Base-by-base conservation (phyloP, 2,329 filamentous ascomycete species). In the Fusarium luffae region DNA sequence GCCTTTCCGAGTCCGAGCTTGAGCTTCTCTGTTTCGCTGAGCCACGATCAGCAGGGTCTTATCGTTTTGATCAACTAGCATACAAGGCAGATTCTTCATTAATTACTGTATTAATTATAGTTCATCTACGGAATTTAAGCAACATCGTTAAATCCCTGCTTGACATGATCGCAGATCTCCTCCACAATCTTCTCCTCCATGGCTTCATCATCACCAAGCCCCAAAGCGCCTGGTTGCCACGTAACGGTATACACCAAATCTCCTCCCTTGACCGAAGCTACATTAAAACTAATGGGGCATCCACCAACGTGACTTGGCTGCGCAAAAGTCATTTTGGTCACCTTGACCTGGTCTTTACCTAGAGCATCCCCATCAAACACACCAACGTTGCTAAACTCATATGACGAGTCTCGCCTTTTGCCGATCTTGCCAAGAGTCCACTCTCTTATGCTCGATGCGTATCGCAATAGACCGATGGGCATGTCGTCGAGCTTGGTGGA, bases 381-480 rank as follows among this genome's bases (percentile, higher is more conserved):
- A 5, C 74, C 74, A 11, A 75, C 51, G 16, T 76, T 76, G 54
- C 74, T 76, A 18, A 75, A 23, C 5, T 70, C 72, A 10, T 67
- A 69, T 2, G 74, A 76, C 19, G 63, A 65, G 18, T 75, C 74
- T 34, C 74, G 30, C 7, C 47, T 34, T 43, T 64, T 57, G 18
- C 74, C 74, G 8, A 76, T 27, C 19, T 69, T 76, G 1, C 61
- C 49, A 3, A 67, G 43, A 1, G 62, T 74, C 74, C 74, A 76
- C 7, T 66, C 69, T 1, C 66, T 65, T 12, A 76, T 72, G 25
- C 64, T 74, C 5, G 68, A 50, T 10, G 63, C 48, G 40, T 74
- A 76, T 28, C 74, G 37, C n/a, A 76, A 54, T 1, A 76, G 34
- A 0, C 67, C 74, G 7, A 75, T 61, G 3, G 74, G 51, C 10